Conservation (phyloP, 306 rosid species). For the Fragaria vesca region DNA sequence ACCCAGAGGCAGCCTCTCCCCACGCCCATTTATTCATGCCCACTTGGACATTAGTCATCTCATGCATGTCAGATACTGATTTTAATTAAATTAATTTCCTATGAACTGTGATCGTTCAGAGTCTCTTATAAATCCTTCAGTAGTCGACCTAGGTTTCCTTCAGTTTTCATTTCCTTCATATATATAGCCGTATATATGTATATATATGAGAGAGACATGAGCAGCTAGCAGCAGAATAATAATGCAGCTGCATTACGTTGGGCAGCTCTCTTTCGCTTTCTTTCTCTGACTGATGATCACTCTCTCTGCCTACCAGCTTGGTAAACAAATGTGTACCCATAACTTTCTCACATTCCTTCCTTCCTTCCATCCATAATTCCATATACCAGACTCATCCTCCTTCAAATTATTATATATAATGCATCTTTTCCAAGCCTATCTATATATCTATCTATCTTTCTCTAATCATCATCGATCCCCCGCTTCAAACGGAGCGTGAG, state of each 20-base stretch:
- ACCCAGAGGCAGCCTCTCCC: constrained; percentile 66
- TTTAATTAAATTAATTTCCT: neutral
- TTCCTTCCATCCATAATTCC: constrained; percentile 9
- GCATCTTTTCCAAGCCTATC: constrained; percentile 30
- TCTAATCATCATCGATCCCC: constrained; percentile 52
- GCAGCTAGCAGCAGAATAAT: neutral
- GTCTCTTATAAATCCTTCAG: too few species aligned
- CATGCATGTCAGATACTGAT: constrained; percentile 61
- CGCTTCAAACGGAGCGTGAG: constrained; percentile 48
- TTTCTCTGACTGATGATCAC: neutral
- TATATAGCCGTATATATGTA: too few species aligned
- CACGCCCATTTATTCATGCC: constrained; percentile 65
- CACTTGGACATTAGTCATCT: constrained; percentile 66
- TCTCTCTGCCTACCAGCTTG: constrained; percentile 15
- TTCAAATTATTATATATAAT: constrained; percentile 46
- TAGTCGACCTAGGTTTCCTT: neutral
- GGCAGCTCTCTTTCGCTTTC: neutral
- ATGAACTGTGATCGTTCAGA: neutral
- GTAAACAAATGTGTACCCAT: constrained; percentile 47
- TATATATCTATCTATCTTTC: neutral
- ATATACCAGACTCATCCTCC: constrained; percentile 27
- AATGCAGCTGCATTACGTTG: neutral
- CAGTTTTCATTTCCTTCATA: neutral
- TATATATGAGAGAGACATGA: neutral
- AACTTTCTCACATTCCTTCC: constrained; percentile 65